phyloP scores from a whole-genome alignment of 176 grass and related monocot species.

The Eleusine coracana region DNA sequence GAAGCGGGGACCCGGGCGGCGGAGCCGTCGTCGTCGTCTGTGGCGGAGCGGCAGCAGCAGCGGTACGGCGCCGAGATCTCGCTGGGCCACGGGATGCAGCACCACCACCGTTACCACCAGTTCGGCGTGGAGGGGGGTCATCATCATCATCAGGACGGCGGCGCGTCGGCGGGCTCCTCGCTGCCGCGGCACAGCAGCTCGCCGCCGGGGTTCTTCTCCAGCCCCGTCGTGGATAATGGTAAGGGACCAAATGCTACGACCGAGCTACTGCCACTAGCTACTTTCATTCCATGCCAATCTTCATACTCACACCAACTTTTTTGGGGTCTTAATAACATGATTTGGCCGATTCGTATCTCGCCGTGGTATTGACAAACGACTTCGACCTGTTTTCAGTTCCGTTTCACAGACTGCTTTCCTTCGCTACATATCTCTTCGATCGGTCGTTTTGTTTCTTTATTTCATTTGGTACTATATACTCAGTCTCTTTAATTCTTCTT shows the following conservation, averaged over 20 bases:
- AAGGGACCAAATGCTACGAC: neutral
- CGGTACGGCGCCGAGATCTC: conserved; percentile 25
- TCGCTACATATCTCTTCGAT: too few relatives aligned
- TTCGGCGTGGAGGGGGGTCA: conserved; percentile 30
- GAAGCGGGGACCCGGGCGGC: neutral
- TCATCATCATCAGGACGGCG: neutral
- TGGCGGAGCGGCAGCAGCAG: conserved; percentile 9
- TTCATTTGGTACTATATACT: neutral
- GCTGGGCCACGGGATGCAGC: conserved; percentile 17
- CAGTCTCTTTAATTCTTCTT: neutral
- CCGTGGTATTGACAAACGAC: too few relatives aligned
- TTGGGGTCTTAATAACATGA: too few relatives aligned
- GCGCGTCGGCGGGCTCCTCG: conserved; percentile 1
- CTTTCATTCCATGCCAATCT: neutral
- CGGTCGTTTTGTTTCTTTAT: too few relatives aligned
- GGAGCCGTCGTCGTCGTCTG: conserved; percentile 1
- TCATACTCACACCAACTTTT: too few relatives aligned
- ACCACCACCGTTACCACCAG: conserved; percentile 37
- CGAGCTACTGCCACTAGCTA: too few relatives aligned
- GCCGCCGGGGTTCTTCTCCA: conserved; percentile 74
- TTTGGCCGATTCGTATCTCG: too few relatives aligned
- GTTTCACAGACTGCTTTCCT: too few relatives aligned
- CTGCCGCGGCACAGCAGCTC: conserved; percentile 63
- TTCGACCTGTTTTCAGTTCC: too few relatives aligned
- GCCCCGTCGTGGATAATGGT: conserved; percentile 59